Conservation (phyloP, 2,329 filamentous ascomycete genomes). For the Cladophialophora bantiana region DNA sequence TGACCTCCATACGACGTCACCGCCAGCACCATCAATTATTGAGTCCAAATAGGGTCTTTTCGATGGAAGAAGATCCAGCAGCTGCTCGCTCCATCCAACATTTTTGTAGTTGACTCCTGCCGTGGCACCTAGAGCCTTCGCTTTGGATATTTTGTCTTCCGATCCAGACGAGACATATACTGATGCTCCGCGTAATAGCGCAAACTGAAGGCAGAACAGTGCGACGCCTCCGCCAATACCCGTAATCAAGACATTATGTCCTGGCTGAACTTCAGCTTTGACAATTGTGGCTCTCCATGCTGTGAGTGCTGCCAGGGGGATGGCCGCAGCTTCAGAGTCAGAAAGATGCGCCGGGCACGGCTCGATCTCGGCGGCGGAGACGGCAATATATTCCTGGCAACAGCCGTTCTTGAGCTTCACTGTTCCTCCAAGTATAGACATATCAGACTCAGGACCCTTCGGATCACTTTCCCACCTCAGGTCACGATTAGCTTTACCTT, state of each 20-base stretch:
- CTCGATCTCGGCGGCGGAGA: constrained; percentile 67
- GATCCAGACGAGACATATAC: constrained; percentile 82
- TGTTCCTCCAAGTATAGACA: no score
- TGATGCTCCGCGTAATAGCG: constrained; percentile 72
- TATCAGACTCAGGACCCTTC: constrained; percentile 72
- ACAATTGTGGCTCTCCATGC: constrained; percentile 84
- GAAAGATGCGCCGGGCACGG: constrained; percentile 74
- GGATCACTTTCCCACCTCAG: constrained; percentile 75
- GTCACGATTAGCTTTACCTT: no score
- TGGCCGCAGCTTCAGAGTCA: constrained; percentile 76
- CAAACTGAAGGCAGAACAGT: constrained; percentile 80
- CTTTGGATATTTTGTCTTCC: constrained; percentile 75
- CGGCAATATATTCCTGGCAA: no score
- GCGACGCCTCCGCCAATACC: constrained; percentile 94
- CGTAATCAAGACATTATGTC: constrained; percentile 81
- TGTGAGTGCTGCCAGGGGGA: constrained; percentile 85
- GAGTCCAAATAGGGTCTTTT: constrained; percentile 71
- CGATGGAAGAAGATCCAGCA: constrained; percentile 66
- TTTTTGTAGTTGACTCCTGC: constrained; percentile 85
- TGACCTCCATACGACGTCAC: constrained; percentile 75
- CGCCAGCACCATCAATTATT: constrained; percentile 88
- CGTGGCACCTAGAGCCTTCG: constrained; percentile 72
- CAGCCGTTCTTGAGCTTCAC: no score
- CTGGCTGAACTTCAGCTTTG: constrained; percentile 63
- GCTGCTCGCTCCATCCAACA: constrained; percentile 75